Evolutionary conservation across 2,329 filamentous ascomycete species (phyloP).

Genomic region (Ploettnerulaceae sp.): DNA sequence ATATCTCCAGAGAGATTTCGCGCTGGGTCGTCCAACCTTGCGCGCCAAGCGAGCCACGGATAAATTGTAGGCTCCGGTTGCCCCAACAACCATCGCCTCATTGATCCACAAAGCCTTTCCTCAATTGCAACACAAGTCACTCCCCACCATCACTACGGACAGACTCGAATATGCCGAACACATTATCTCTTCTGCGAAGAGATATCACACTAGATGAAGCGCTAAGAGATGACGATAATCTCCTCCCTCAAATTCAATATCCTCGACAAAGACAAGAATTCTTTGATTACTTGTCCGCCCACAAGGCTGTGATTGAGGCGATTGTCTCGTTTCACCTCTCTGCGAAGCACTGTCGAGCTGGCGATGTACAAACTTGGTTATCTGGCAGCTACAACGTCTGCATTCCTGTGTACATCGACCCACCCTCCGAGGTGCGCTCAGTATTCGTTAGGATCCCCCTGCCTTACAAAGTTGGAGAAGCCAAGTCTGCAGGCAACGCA

Average conservation of each 20-base stretch:
- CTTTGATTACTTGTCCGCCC: not conserved
- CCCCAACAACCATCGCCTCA: too few species aligned
- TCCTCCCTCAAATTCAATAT: slow-evolving; percentile 1
- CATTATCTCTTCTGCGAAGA: not conserved
- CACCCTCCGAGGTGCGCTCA: not conserved
- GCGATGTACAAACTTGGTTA: slow-evolving; percentile 27
- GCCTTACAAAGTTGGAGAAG: slow-evolving; percentile 37
- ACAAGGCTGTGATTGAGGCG: slow-evolving; percentile 1
- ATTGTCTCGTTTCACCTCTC: slow-evolving; percentile 7
- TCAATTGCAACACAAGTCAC: too few species aligned
- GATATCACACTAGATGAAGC: not conserved
- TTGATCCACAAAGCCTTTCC: too few species aligned
- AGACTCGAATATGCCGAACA: not conserved
- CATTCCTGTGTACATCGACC: slow-evolving; percentile 25
- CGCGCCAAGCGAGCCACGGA: too few species aligned
- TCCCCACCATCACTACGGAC: not conserved
- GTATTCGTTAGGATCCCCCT: slow-evolving; percentile 32
- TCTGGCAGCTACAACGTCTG: slow-evolving; percentile 35
- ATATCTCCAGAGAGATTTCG: too few species aligned
- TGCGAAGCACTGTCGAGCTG: slow-evolving; percentile 12
- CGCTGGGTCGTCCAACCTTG: too few species aligned
- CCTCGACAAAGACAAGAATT: slow-evolving; percentile 2
- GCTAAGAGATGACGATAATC: not conserved
- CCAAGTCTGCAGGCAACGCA: slow-evolving; percentile 35
- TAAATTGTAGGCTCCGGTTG: too few species aligned